Conservation (phyloP, 1,139 yeast genomes). For the Trichomonascaceae sp. region DNA sequence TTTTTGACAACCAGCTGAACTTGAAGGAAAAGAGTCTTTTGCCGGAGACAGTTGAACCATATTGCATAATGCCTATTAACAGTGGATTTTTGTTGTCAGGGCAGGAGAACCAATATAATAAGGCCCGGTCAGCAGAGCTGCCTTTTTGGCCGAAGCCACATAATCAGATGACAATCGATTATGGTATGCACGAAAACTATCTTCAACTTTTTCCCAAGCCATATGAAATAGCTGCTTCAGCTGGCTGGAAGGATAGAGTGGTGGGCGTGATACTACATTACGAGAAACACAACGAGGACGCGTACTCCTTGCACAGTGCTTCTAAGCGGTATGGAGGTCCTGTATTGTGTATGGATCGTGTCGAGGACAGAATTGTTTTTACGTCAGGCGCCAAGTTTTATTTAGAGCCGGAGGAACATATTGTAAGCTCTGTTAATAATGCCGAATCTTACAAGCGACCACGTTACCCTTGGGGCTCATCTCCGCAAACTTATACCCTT, state of each 20-base stretch:
- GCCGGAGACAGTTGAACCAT: background rate
- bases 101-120: background rate
- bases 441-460: background rate
- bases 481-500: conserved; percentile 6
- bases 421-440: background rate
- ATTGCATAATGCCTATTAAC: background rate
- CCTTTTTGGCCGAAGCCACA: background rate
- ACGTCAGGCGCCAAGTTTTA: background rate
- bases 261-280: background rate
- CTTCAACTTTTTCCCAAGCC: background rate
- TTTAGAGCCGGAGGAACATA: background rate
- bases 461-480: background rate
- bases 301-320: background rate
- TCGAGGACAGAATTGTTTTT: background rate
- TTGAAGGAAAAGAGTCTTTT: background rate
- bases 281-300: background rate
- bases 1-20: background rate
- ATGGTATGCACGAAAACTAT: background rate
- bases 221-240: background rate
- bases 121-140: background rate
- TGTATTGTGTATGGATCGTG: background rate
- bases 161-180: background rate
- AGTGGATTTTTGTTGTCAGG: background rate
- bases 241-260: background rate
- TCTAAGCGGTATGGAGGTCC: background rate